These are phyloP conservation scores for Colletotrichum sp. DNA, from an alignment of 2,329 filamentous ascomycete species.

Conservation along the genomic window DNA sequence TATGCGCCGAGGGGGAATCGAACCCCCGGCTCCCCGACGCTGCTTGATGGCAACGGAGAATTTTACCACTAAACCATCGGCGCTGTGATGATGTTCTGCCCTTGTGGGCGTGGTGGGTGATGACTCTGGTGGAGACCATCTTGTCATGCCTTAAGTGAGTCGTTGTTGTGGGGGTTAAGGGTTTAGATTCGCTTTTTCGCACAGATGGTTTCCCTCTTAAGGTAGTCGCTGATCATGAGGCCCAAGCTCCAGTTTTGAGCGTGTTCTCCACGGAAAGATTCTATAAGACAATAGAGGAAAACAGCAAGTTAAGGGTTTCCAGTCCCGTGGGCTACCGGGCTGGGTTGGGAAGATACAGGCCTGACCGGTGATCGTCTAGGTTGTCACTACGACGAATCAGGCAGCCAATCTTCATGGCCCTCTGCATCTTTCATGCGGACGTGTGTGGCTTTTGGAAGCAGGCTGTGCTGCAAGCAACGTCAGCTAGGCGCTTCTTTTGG, in stretches of 20 bases:
- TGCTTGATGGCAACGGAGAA: not conserved
- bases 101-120: accelerated
- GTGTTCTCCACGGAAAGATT: no score
- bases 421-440: not conserved
- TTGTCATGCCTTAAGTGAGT: not conserved
- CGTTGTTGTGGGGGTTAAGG: not conserved
- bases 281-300: no score
- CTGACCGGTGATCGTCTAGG: no score
- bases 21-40: not conserved
- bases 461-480: not conserved
- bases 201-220: no score
- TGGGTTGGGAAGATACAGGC: no score
- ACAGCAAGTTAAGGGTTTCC: no score
- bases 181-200: not conserved
- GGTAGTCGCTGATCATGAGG: no score
- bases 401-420: not conserved
- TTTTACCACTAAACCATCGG: not conserved
- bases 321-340: no score
- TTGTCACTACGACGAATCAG: not conserved
- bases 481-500: not conserved
- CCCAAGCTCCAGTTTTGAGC: no score
- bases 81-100: not conserved
- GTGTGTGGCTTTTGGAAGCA: not conserved
- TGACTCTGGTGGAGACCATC: accelerated
- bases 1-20: not conserved